Evolutionary conservation across 805 yeast genomes (phyloP).

Genomic region (Spathaspora sp.): DNA sequence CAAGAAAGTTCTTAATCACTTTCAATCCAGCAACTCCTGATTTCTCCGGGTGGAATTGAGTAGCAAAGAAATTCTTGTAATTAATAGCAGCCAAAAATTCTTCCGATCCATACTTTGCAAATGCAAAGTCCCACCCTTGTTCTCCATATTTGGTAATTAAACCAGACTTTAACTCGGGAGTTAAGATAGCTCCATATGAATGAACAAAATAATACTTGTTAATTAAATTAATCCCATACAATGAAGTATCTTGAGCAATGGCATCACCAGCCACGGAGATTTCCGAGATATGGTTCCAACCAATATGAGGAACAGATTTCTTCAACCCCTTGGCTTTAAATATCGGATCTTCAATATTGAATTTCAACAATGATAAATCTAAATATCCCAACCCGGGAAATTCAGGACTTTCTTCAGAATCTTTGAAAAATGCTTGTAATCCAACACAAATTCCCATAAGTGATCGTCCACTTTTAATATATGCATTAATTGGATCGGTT

Average conservation of each 20-base stretch:
- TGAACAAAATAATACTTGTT: constrained; percentile 92
- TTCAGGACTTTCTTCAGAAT: constrained; percentile 66
- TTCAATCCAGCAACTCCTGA: constrained; percentile 88
- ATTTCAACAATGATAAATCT: constrained; percentile 48
- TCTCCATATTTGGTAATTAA: constrained; percentile 8
- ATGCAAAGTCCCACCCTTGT: constrained; percentile 70
- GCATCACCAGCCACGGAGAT: constrained; percentile 19
- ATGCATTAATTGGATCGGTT: constrained; percentile 59
- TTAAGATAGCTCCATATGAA: constrained; percentile 79
- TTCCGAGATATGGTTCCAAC: constrained; percentile 71
- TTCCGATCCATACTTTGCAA: constrained; percentile 73
- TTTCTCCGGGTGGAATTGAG: constrained; percentile 99
- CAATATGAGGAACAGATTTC: constrained; percentile 94
- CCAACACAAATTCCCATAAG: constrained; percentile 99
- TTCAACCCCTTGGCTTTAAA: constrained; percentile 25
- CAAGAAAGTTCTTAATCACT: constrained; percentile 70
- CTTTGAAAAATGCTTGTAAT: constrained; percentile 74
- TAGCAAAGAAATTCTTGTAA: constrained; percentile 80
- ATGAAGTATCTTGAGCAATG: constrained; percentile 21
- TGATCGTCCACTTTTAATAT: constrained; percentile 75
- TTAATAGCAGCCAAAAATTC: constrained; percentile 77
- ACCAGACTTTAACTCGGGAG: constrained; percentile 22
- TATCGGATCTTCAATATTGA: constrained; percentile 39
- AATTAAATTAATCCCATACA: constrained; percentile 63
- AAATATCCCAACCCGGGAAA: constrained; percentile 46